These are phyloP conservation scores for Schizophyllum commune DNA, from an alignment of 1,284 basidiomycete species.

Conservation along the genomic window DNA sequence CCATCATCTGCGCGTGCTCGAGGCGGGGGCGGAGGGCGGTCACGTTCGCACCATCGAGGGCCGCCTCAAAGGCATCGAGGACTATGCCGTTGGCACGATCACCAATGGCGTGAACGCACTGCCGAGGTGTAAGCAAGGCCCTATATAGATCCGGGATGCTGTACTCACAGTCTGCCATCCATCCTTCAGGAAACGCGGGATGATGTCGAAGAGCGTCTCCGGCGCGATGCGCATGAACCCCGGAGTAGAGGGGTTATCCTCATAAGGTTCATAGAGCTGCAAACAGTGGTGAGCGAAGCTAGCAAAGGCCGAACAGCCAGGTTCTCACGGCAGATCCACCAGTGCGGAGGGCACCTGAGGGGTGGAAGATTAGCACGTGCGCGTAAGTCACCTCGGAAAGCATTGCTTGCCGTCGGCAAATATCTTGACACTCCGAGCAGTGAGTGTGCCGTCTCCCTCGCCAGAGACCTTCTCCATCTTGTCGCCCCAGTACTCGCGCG, in stretches of 20 bases:
- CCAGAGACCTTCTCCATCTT: slow-evolving; percentile 48
- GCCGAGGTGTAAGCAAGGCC: background rate
- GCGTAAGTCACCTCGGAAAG: background rate
- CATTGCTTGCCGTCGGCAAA: slow-evolving; percentile 67
- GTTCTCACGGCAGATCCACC: slow-evolving; percentile 80
- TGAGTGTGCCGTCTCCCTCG: slow-evolving; percentile 53
- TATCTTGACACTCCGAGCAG: slow-evolving; percentile 79
- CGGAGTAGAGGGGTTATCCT: slow-evolving; percentile 67
- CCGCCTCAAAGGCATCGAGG: slow-evolving; percentile 73
- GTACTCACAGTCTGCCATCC: slow-evolving; percentile 73
- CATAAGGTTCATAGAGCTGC: slow-evolving; percentile 72
- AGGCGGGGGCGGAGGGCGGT: slow-evolving; percentile 69
- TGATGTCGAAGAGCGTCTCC: slow-evolving; percentile 52
- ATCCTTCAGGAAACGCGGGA: slow-evolving; percentile 66
- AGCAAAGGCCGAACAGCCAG: background rate
- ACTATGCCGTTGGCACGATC: slow-evolving; percentile 85
- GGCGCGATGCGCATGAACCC: slow-evolving; percentile 74
- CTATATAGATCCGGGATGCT: background rate
- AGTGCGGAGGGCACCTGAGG: slow-evolving; percentile 74
- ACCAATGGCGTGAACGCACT: slow-evolving; percentile 90
- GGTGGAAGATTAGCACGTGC: slow-evolving; percentile 4
- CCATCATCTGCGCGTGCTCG: slow-evolving; percentile 87
- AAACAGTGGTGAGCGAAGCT: background rate
- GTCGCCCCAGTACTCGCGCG: slow-evolving; percentile 73
- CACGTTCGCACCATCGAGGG: slow-evolving; percentile 50